Conservation (phyloP, 1,139 yeast species). For the Keqinozyma sinolaborantium region DNA sequence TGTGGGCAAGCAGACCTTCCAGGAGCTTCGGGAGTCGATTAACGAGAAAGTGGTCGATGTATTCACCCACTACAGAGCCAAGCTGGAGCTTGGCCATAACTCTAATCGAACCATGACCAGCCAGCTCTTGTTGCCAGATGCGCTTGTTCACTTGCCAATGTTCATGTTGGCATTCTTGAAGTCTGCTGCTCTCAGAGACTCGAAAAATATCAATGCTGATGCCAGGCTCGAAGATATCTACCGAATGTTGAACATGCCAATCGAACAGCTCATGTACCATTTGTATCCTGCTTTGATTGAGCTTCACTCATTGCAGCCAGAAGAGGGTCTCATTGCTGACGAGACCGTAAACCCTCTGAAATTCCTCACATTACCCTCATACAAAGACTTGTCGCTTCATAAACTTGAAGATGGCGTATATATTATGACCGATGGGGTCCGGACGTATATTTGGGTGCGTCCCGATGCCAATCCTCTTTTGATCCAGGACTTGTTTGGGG, state of each 20-base stretch:
- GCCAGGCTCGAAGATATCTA: constrained; percentile 57
- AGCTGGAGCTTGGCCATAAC: constrained; percentile 47
- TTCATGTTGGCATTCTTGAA: constrained; percentile 70
- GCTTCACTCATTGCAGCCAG: constrained; percentile 60
- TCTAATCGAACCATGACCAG: constrained; percentile 50
- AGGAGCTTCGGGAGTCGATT: constrained; percentile 60
- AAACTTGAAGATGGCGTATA: constrained; percentile 74
- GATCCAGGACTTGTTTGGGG: constrained; percentile 73
- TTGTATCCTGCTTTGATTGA: constrained; percentile 82
- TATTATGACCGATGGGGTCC: constrained; percentile 67
- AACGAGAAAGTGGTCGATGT: constrained; percentile 67
- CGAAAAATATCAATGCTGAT: constrained; percentile 47
- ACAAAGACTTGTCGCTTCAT: constrained; percentile 42
- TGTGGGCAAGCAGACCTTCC: constrained; percentile 57
- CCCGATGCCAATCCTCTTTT: constrained; percentile 65
- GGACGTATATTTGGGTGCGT: constrained; percentile 67
- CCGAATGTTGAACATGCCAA: constrained; percentile 52
- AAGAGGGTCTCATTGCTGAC: constrained; percentile 43
- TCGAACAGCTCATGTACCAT: constrained; percentile 58
- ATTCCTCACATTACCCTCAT: constrained; percentile 49
- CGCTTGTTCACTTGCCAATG: constrained; percentile 70
- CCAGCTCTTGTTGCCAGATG: constrained; percentile 78
- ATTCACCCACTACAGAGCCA: constrained; percentile 70
- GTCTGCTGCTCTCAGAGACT: constrained; percentile 55
- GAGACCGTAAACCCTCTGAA: constrained; percentile 40